phyloP scores from a whole-genome alignment of 192 early-diverging fungal species.

The Coemansia sp. region DNA sequence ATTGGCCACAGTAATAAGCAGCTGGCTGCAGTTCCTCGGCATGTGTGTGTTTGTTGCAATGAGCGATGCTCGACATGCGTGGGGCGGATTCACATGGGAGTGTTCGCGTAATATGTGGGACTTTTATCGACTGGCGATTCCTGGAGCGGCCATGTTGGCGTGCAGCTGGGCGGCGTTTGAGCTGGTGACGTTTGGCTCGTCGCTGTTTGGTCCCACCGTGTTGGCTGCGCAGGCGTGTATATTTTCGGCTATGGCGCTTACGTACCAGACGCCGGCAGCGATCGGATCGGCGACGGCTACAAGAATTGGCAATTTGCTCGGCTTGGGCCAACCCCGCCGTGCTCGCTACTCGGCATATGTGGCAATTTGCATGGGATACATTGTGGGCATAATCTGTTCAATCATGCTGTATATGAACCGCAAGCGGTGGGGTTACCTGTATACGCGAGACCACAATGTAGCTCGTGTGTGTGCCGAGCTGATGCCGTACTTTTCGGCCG shows the following conservation, averaged over 20 bases:
- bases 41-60: conserved; percentile 58
- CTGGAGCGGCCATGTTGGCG: conserved; percentile 82
- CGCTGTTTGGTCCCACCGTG: conserved; percentile 69
- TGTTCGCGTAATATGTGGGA: conserved; percentile 63
- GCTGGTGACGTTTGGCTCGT: conserved; percentile 68
- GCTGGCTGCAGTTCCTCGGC: conserved; percentile 60
- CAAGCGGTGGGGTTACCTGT: conserved; percentile 66
- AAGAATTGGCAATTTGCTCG: conserved; percentile 76
- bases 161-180: conserved; percentile 86
- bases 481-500: conserved; percentile 44
- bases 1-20: conserved; percentile 64
- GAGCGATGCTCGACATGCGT: conserved; percentile 56
- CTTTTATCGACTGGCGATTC: conserved; percentile 73
- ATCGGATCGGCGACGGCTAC: conserved; percentile 76
- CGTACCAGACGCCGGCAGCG: conserved; percentile 71
- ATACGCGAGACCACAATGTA: conserved; percentile 30
- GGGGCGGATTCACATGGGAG: conserved; percentile 77
- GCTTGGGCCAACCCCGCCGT: conserved; percentile 56
- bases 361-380: conserved; percentile 60
- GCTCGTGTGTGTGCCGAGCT: conserved; percentile 29
- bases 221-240: conserved; percentile 84
- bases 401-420: conserved; percentile 59
- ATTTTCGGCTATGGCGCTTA: conserved; percentile 66
- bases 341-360: conserved; percentile 60
- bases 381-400: conserved; percentile 62